Conservation (phyloP, 2,329 filamentous ascomycete species). For the Colletotrichum phormii region DNA sequence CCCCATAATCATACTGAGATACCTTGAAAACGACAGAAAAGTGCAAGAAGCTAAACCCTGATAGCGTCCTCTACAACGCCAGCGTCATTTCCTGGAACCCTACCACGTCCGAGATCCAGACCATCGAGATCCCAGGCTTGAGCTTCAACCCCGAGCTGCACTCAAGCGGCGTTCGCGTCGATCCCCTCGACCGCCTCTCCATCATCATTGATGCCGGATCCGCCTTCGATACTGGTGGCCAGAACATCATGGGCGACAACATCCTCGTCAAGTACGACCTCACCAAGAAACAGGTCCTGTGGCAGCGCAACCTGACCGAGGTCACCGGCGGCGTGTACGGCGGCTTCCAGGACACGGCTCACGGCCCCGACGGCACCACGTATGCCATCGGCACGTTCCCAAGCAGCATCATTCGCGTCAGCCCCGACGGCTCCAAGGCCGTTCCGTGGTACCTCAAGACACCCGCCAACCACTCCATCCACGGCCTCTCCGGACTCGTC, state of each 20-base stretch:
- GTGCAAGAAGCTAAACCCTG: neutral
- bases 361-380: constrained; percentile 48
- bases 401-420: constrained; percentile 49
- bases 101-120: constrained; percentile 40
- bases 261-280: constrained; percentile 50
- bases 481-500: constrained; percentile 32
- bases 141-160: constrained; percentile 45
- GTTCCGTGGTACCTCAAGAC: constrained; percentile 47
- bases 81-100: constrained; percentile 49
- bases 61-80: constrained; percentile 46
- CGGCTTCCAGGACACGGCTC: constrained; percentile 54
- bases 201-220: constrained; percentile 49
- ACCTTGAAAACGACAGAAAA: neutral
- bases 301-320: constrained; percentile 47
- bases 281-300: constrained; percentile 40
- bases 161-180: constrained; percentile 50
- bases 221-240: constrained; percentile 49
- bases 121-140: constrained; percentile 44
- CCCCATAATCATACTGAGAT: neutral
- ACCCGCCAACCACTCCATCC: constrained; percentile 42
- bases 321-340: constrained; percentile 45
- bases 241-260: constrained; percentile 50
- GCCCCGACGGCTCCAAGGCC: constrained; percentile 42
- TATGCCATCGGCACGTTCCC: constrained; percentile 53
- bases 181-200: constrained; percentile 46